These are phyloP conservation scores for Heterobasidion irregulare DNA, from an alignment of 1,284 basidiomycete species.

Conservation along the genomic window DNA sequence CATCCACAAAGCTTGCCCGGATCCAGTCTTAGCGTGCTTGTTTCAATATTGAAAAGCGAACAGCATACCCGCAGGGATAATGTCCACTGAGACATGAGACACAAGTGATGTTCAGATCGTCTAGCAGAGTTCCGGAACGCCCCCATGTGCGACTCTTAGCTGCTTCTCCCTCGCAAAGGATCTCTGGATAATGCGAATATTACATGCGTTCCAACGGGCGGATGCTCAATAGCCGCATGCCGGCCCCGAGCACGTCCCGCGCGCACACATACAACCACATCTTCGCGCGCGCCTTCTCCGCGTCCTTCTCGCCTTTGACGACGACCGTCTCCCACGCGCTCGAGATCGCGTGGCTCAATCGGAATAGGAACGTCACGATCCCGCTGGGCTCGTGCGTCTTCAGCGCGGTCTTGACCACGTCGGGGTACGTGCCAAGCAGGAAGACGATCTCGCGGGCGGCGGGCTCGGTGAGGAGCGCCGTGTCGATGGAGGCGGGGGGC, in stretches of 20 bases:
- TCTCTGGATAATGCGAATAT: neutral
- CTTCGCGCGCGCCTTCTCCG: conserved; percentile 78
- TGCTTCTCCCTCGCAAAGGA: no score
- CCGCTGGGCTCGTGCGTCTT: conserved; percentile 87
- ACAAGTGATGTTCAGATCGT: no score
- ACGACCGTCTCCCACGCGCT: conserved; percentile 85
- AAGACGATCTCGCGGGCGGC: conserved; percentile 84
- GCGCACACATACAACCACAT: conserved; percentile 89
- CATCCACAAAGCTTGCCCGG: no score
- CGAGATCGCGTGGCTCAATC: conserved; percentile 75
- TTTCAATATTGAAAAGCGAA: no score
- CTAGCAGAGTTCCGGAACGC: no score
- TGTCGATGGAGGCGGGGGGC: conserved; percentile 59
- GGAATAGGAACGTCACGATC: conserved; percentile 76
- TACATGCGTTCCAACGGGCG: conserved; percentile 91
- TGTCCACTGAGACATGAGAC: neutral
- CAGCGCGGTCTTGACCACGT: conserved; percentile 81
- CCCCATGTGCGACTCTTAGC: no score
- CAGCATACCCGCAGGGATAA: no score
- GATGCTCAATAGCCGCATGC: conserved; percentile 85
- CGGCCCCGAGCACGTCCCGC: conserved; percentile 80
- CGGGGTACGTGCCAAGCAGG: conserved; percentile 85
- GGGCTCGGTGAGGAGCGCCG: conserved; percentile 58
- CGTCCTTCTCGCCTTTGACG: conserved; percentile 75
- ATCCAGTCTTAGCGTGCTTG: no score